Percentiles rank a stretch among this genome's conserved stretches.
Evolutionary conservation across 805 yeast species (phyloP).

Genomic region (Saccharomycopsis sp.): DNA sequence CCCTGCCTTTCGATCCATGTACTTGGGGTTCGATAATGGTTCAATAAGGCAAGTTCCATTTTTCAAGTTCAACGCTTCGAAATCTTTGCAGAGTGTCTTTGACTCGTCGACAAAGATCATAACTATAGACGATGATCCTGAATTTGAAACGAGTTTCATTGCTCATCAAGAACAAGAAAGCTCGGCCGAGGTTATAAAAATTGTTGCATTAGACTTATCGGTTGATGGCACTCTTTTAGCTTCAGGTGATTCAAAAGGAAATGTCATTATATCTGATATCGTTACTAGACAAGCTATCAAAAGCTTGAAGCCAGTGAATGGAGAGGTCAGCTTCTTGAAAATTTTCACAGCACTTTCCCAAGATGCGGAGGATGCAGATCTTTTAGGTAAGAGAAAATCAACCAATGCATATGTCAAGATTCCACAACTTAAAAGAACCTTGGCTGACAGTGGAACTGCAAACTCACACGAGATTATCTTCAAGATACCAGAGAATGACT

Average conservation of each 20-base stretch:
- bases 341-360: conserved; percentile 9
- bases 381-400: conserved; percentile 31
- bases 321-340: conserved; percentile 29
- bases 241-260: conserved; percentile 70
- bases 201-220: conserved; percentile 50
- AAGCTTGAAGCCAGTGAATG: conserved; percentile 27
- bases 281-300: conserved; percentile 59
- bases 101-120: conserved; percentile 33
- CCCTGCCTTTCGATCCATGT: conserved; percentile 69
- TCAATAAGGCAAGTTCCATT: conserved; percentile 47
- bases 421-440: conserved; percentile 55
- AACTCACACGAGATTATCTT: conserved; percentile 35
- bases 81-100: neutral
- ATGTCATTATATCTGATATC: conserved; percentile 58
- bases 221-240: conserved; percentile 67
- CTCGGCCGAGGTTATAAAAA: conserved; percentile 26
- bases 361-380: conserved; percentile 1
- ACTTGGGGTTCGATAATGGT: conserved; percentile 63
- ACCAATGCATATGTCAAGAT: conserved; percentile 32
- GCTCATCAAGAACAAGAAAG: conserved; percentile 34
- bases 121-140: conserved; percentile 43
- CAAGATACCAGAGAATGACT: conserved; percentile 28
- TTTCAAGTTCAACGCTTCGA: conserved; percentile 29
- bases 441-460: conserved; percentile 20
- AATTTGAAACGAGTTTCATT: conserved; percentile 40